Evolutionary conservation across 176 grass and related monocot species (phyloP), one percentile per base, ranked within the genome.

Genomic region (Poa annua): DNA sequence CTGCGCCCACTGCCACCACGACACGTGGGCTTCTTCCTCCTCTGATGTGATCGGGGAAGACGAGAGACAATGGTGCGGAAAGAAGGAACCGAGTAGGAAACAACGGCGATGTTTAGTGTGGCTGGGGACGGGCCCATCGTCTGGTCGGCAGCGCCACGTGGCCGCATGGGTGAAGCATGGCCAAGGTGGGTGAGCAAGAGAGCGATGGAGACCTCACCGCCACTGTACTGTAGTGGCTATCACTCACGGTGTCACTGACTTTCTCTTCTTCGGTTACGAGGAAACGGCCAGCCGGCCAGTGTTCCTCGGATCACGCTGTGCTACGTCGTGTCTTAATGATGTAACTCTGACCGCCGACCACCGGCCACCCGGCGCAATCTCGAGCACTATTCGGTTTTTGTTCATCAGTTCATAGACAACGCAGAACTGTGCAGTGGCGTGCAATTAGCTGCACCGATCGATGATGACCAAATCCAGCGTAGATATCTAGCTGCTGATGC

Each of bases 11-110:
- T 29, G n/a, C 0, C 5, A 29, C 11, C 7, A 5, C 1, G 80
- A 52, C 86, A 87, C 72, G 80, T 66, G 66, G 33, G 11, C 12
- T 6, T 26, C 61, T 64, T 6, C 26, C 61, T 64, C 54, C 19
- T 1, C 14, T 0, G 0, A 33, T 82, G 71, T 26, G 71, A 69
- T 16, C 50, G 1, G 47, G 19, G 15, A 2, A 0, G 19, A 4
- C 57, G 11, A 15, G 53, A 44, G 36, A n/a, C 55, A 25, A n/a
- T n/a, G 22, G 56, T 0, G 76, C 38, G 12, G 45, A 14, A 14
- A 15, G 13, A 1, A 73, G 51, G 80, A 81, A 57, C 49, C 66
- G 2, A 8, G 51, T 4, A 15, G 21, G 85, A 87, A 59, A 3
- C 24, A 24, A 21, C 6, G 67, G 76, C 8, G 70, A 3, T 11